Evolutionary conservation across 1,284 basidiomycete genomes (phyloP), one percentile per base, ranked within the genome.

Genomic region (Microbotryum lychnidis-dioicae): DNA sequence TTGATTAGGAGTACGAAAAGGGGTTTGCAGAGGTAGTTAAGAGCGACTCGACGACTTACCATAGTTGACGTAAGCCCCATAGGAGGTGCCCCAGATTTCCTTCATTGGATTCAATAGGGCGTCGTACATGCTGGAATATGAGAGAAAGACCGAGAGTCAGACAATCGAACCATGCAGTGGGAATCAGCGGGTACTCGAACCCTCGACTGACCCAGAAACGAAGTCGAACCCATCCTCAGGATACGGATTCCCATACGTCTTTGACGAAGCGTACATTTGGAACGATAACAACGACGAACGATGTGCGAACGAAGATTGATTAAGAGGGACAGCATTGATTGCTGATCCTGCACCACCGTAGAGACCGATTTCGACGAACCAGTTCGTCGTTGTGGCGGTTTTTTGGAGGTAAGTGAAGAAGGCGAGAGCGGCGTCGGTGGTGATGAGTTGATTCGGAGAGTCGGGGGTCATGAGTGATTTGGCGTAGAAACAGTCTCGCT

Each of bases 211-310:
- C 64, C 65, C 68, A n/a, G 67, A 52, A 1, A 70, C 61, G 37
- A 69, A 72, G 5, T 50, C 37, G 47, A 67, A 44, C 0, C 67
- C 70, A 1, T 61, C 56, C 10, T 64, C 49, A 6, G 66, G 65
- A 50, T 64, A 72, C 4, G 69, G 69, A 6, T 58, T 61, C 4
- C 56, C 63, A 50, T 68, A 69, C 14, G 68, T 67, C 18, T 65
- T 50, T 27, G 65, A 57, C 57, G 21, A 61, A 1, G 73, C 73
- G 61, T 75, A 75, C 49, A 76, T 65, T 54, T 76, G 75, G 60
- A 70, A 73, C 16, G 58, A 63, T 6, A 75, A 61, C 45, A 73
- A 70, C 12, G 70, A 68, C 58, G 71, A 66, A 12, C 75, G 65
- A 55, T 72, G 67, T 4, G 68, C 71, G 59, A 74, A 76, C 3